Percentiles rank a stretch among this genome's conserved stretches.
These are phyloP conservation scores for Glycine soja DNA, from an alignment of 306 rosid species.

Conservation along the genomic window DNA sequence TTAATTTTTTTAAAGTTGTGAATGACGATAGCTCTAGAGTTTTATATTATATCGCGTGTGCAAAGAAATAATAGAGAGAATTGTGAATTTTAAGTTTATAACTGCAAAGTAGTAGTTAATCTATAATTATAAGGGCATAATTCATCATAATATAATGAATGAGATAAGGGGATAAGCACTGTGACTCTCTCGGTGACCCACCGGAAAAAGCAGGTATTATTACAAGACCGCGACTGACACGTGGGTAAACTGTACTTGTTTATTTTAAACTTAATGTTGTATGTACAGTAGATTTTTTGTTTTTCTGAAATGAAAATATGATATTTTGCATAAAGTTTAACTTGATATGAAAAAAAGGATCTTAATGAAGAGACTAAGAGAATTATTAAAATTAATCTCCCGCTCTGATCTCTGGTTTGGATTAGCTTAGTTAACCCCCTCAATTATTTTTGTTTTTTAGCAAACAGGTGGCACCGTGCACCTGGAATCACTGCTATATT, in stretches of 20 bases:
- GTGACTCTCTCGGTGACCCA: slow-evolving; percentile 48
- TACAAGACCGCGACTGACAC: slow-evolving; percentile 37
- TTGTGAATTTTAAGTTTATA: not conserved
- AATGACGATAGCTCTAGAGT: not conserved
- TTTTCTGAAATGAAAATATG: not conserved
- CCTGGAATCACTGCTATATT: slow-evolving; percentile 34
- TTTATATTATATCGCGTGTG: not conserved
- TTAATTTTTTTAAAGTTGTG: not conserved
- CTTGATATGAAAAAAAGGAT: not conserved
- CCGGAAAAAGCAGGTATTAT: slow-evolving; percentile 47
- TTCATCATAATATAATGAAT: slow-evolving; percentile 4
- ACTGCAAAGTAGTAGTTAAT: not conserved
- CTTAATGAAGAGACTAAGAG: not conserved
- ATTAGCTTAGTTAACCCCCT: slow-evolving; percentile 35
- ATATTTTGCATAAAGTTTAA: slow-evolving; percentile 17
- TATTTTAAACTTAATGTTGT: not conserved
- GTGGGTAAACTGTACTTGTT: slow-evolving; percentile 34
- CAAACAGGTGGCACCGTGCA: not conserved
- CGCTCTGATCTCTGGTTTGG: not conserved
- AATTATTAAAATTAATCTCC: slow-evolving; percentile 25
- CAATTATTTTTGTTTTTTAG: slow-evolving; percentile 30
- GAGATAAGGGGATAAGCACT: slow-evolving; percentile 43
- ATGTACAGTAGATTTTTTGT: not conserved
- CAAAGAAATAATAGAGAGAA: not conserved
- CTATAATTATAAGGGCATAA: not conserved